Conservation (phyloP, 257 asterid genomes). For the Ophiorrhiza pumila region DNA sequence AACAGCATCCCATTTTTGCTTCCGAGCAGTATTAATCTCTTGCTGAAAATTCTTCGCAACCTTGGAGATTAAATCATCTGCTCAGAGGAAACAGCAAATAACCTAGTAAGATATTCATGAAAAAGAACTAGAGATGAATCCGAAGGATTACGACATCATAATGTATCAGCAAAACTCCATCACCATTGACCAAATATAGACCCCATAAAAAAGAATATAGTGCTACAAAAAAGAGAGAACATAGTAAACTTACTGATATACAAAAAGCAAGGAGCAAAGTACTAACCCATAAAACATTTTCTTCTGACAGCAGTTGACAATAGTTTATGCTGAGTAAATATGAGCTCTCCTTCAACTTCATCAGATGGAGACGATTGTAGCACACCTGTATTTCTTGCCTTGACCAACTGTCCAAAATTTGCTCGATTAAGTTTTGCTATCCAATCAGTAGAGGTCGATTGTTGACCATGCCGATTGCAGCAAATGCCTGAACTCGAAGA, state of each 20-base stretch:
- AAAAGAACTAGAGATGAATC: neutral
- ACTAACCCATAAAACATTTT: conserved; percentile 60
- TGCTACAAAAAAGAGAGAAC: conserved; percentile 9
- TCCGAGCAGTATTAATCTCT: conserved; percentile 64
- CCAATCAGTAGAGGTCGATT: conserved; percentile 35
- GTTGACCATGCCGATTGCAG: conserved; percentile 48
- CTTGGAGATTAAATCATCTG: conserved; percentile 76
- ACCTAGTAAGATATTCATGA: neutral
- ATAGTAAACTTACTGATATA: neutral
- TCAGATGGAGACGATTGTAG: conserved; percentile 70
- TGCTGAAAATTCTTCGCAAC: conserved; percentile 62
- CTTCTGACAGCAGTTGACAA: conserved; percentile 48
- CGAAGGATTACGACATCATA: neutral
- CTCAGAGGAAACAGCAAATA: conserved; percentile 16
- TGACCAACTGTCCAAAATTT: conserved; percentile 49
- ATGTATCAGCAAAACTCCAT: neutral
- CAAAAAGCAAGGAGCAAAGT: conserved; percentile 21
- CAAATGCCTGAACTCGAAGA: conserved; percentile 81
- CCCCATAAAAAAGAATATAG: neutral
- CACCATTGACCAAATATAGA: neutral
- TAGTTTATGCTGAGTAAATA: conserved; percentile 70
- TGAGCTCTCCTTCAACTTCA: conserved; percentile 94
- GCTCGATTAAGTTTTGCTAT: conserved; percentile 34
- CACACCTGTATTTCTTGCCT: conserved; percentile 48
- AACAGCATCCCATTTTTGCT: conserved; percentile 79